Conservation (phyloP, 305 asterid species). For the Petunia hybrid region DNA sequence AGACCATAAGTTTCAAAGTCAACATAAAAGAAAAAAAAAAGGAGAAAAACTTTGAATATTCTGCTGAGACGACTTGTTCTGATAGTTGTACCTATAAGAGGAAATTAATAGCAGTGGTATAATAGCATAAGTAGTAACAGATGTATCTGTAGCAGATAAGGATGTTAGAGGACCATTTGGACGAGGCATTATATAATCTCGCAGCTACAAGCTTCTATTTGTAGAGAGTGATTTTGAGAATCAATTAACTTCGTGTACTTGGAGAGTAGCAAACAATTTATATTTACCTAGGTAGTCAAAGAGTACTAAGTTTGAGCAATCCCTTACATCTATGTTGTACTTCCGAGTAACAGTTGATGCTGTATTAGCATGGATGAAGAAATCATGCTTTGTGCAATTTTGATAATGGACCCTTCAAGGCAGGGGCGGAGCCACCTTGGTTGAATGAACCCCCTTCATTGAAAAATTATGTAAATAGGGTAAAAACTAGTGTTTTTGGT, state of each 20-base stretch:
- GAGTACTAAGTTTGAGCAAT: conserved; percentile 4
- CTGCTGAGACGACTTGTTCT: neutral
- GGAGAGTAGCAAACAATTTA: neutral
- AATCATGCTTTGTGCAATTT: neutral
- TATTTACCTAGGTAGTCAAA: conserved; percentile 2
- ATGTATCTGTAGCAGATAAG: conserved; percentile 2
- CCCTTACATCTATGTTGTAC: neutral
- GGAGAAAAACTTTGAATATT: neutral
- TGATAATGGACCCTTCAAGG: neutral
- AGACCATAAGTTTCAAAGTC: too few relatives aligned
- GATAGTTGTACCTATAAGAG: conserved; percentile 6
- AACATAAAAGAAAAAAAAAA: neutral
- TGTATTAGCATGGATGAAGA: neutral
- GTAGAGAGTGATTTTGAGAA: neutral
- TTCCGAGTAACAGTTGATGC: neutral
- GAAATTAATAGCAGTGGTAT: neutral
- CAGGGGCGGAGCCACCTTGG: too few relatives aligned
- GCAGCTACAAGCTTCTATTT: neutral
- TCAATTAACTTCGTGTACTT: neutral
- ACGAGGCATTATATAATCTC: neutral
- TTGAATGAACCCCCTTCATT: too few relatives aligned
- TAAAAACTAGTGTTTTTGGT: too few relatives aligned
- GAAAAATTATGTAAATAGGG: too few relatives aligned
- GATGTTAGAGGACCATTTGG: neutral
- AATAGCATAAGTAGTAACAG: neutral